Percentiles rank a stretch among this genome's conserved stretches.
Evolutionary conservation across 169 alveolate genomes (phyloP).

Genomic region (Ichthyophthirius multifiliis): DNA sequence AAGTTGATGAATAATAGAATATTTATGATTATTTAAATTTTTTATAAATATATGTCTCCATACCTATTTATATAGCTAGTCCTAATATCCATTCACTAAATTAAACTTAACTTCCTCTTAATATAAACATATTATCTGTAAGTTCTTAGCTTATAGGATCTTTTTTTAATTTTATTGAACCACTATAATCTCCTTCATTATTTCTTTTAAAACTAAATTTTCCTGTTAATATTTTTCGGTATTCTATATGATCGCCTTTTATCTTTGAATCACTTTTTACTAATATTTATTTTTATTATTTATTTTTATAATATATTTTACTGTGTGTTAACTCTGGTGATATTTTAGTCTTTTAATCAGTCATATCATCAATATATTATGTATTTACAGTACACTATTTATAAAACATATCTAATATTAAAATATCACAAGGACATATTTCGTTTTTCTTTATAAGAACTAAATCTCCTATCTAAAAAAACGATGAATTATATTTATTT

Average conservation of each 20-base stretch:
- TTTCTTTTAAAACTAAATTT: neutral
- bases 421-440: neutral
- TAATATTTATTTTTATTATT: neutral
- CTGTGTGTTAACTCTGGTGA: neutral
- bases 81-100: slow-evolving; percentile 13
- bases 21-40: neutral
- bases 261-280: neutral
- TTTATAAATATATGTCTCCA: neutral
- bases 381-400: neutral
- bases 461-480: neutral
- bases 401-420: slow-evolving; percentile 5
- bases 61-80: neutral
- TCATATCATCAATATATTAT: neutral
- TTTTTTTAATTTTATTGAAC: neutral
- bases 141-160: neutral
- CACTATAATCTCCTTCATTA: neutral
- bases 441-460: neutral
- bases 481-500: neutral
- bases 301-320: neutral
- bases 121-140: neutral
- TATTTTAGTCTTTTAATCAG: neutral
- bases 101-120: neutral
- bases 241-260: neutral
- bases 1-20: neutral
- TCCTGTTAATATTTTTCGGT: neutral